A percentile compares a stretch with the other conserved stretches of the same genome.
phyloP scores from a whole-genome alignment of 208 protist genomes.

The Crithidia thermophila region DNA sequence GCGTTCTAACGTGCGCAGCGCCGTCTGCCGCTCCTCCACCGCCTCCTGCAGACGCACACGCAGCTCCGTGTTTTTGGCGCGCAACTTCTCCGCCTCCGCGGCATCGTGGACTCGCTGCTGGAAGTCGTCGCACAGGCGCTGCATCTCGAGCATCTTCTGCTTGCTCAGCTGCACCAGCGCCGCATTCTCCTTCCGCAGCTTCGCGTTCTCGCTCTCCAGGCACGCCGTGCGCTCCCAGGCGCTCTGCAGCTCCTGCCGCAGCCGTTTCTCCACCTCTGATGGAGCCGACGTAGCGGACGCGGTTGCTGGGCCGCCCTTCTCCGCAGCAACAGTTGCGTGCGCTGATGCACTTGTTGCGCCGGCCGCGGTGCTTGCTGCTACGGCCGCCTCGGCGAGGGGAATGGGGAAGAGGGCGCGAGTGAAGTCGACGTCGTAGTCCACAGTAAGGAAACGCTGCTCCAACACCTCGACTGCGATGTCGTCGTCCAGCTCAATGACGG shows the following conservation, averaged over 20 bases:
- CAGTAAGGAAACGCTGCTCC: constrained; percentile 67
- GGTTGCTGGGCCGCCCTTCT: not conserved
- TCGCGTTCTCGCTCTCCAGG: constrained; percentile 56
- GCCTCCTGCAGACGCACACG: constrained; percentile 46
- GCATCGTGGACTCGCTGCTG: constrained; percentile 42
- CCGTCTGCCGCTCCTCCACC: constrained; percentile 43
- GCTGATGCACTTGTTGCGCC: not conserved
- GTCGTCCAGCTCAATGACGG: constrained; percentile 45
- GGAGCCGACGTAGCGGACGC: not conserved
- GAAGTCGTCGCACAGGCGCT: constrained; percentile 80
- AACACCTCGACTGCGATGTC: constrained; percentile 44
- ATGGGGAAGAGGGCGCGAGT: constrained; percentile 86
- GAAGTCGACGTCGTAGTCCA: constrained; percentile 91
- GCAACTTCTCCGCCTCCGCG: constrained; percentile 51
- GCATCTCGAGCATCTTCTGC: constrained; percentile 90
- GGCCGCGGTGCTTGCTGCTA: not conserved
- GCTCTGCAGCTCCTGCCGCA: constrained; percentile 23
- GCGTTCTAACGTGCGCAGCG: constrained; percentile 30
- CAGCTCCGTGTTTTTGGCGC: constrained; percentile 49
- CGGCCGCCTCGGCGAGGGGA: constrained; percentile 36
- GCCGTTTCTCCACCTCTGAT: not conserved
- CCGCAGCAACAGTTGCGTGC: not conserved
- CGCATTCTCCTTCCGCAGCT: constrained; percentile 62
- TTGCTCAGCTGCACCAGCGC: constrained; percentile 61
- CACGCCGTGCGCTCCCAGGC: constrained; percentile 2